Conservation (phyloP, 2,329 filamentous ascomycete genomes). For the Sporothrix variecibatus region DNA sequence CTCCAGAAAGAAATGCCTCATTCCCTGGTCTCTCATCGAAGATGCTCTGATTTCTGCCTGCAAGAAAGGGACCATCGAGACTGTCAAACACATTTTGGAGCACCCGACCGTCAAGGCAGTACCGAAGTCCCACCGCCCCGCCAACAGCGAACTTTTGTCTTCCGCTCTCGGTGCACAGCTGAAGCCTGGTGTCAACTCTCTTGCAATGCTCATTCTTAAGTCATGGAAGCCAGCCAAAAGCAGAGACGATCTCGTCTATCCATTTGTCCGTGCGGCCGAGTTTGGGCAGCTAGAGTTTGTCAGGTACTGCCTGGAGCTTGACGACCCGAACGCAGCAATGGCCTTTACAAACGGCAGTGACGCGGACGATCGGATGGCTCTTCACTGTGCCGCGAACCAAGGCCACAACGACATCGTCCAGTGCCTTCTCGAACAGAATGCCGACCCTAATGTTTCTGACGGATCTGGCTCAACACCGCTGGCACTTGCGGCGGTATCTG, state of each 20-base stretch:
- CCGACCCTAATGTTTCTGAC: neutral
- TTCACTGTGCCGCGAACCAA: neutral
- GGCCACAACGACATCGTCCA: neutral
- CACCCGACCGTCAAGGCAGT: neutral
- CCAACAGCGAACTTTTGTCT: neutral
- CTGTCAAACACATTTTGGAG: neutral
- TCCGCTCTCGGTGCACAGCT: neutral
- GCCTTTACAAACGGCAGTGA: neutral
- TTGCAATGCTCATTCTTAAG: constrained; percentile 6
- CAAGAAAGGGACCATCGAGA: neutral
- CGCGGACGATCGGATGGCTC: neutral
- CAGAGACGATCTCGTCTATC: neutral
- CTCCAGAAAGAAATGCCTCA: neutral
- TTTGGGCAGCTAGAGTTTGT: neutral
- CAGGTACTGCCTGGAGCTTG: neutral
- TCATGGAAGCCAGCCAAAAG: neutral
- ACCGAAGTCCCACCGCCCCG: neutral
- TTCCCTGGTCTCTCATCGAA: neutral
- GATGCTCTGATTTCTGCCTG: constrained; percentile 11
- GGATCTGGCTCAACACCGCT: neutral
- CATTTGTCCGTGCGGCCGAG: neutral
- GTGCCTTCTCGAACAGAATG: neutral
- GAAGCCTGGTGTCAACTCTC: neutral
- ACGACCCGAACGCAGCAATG: neutral
- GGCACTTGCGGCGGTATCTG: neutral